These are phyloP conservation scores for Metschnikowia vanudenii DNA, from an alignment of 805 yeast genomes.

Conservation along the genomic window DNA sequence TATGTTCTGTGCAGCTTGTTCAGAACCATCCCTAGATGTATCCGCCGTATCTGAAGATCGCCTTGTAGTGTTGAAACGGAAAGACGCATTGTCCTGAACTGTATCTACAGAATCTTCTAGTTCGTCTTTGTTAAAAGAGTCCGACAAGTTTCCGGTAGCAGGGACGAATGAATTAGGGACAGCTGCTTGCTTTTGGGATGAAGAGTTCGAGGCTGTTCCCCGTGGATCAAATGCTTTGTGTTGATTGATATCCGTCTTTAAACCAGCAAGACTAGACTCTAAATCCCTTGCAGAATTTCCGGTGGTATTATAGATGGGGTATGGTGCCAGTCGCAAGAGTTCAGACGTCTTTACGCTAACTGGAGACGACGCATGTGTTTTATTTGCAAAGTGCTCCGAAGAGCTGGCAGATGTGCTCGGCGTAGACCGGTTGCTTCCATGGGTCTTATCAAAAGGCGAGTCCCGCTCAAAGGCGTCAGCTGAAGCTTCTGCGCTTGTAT, in stretches of 20 bases:
- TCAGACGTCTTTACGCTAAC: constrained; percentile 17
- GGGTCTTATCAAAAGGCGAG: constrained; percentile 5
- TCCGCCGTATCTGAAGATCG: constrained; percentile 9
- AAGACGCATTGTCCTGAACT: constrained; percentile 11
- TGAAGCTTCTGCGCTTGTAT: background rate
- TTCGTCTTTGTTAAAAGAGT: constrained; percentile 5
- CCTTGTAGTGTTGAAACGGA: constrained; percentile 5
- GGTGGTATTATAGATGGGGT: constrained; percentile 9
- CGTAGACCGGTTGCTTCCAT: constrained; percentile 1
- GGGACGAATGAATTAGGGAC: constrained; percentile 8
- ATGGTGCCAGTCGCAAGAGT: constrained; percentile 11
- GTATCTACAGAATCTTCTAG: constrained; percentile 4
- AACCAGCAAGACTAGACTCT: constrained; percentile 28
- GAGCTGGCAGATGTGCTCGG: constrained; percentile 14
- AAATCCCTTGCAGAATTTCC: constrained; percentile 12
- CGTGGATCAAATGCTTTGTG: constrained; percentile 23
- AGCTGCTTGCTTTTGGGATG: background rate
- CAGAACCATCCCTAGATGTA: constrained; percentile 23
- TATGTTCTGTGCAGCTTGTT: constrained; percentile 22
- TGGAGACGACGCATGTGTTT: constrained; percentile 16
- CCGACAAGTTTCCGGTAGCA: constrained; percentile 9
- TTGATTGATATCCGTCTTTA: constrained; percentile 28
- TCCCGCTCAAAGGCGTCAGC: background rate
- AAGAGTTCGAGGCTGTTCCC: background rate
- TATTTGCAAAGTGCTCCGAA: constrained; percentile 3